These are phyloP conservation scores for Penicillium odoratum DNA, from an alignment of 495 filamentous ascomycete species.

Conservation along the genomic window DNA sequence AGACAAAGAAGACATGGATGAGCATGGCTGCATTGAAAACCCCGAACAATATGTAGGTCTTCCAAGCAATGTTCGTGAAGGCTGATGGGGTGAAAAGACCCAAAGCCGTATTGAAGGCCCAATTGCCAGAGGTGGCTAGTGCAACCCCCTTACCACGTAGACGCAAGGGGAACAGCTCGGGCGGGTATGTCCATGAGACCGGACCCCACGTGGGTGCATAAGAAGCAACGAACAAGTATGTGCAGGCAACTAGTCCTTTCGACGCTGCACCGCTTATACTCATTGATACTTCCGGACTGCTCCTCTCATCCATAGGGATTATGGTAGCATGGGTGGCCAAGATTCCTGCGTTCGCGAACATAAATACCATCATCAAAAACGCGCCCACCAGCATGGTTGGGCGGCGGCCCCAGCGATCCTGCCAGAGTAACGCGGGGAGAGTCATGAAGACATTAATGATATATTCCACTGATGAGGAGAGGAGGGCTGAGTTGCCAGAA, in stretches of 20 bases:
- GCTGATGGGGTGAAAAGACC: conserved; percentile 70
- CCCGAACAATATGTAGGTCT: conserved; percentile 72
- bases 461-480: conserved; percentile 67
- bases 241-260: conserved; percentile 54
- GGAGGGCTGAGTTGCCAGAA: conserved; percentile 41
- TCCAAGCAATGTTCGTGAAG: conserved; percentile 69
- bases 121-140: conserved; percentile 62
- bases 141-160: conserved; percentile 60
- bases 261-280: conserved; percentile 15
- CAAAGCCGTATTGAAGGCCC: conserved; percentile 75
- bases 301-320: conserved; percentile 40
- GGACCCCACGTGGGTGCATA: conserved; percentile 57
- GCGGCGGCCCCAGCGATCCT: conserved; percentile 56
- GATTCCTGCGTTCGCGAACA: conserved; percentile 62
- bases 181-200: conserved; percentile 58
- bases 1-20: conserved; percentile 71
- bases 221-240: conserved; percentile 58
- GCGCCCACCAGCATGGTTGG: conserved; percentile 59
- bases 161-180: conserved; percentile 60
- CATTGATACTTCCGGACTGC: conserved; percentile 23
- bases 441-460: conserved; percentile 49
- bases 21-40: conserved; percentile 68
- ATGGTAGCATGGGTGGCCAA: conserved; percentile 47
- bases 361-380: conserved; percentile 59
- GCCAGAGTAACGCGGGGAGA: conserved; percentile 47